phyloP scores from a whole-genome alignment of 805 yeast species.

The Wickerhamiella shivajii region DNA sequence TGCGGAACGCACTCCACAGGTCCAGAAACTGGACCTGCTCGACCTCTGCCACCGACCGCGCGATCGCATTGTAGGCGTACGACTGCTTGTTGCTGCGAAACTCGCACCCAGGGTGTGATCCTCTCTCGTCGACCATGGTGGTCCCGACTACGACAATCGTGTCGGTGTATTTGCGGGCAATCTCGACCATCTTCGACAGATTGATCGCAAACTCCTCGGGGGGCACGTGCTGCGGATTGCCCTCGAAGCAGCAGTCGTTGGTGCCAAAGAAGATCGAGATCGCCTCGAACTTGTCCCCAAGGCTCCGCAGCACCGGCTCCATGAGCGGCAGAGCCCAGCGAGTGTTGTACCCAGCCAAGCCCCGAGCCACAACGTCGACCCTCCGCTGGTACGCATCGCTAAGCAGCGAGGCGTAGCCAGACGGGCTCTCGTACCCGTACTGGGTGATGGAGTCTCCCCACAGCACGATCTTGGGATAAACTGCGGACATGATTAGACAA shows the following conservation, averaged over 20 bases:
- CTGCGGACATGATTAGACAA: too few relatives aligned
- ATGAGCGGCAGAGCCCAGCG: constrained; percentile 40
- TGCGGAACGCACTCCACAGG: constrained; percentile 32
- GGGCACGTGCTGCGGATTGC: constrained; percentile 35
- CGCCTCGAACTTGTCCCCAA: constrained; percentile 15
- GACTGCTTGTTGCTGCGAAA: constrained; percentile 35
- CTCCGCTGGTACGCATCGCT: constrained; percentile 36
- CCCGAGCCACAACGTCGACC: constrained; percentile 57
- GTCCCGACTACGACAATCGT: constrained; percentile 50
- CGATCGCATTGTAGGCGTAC: constrained; percentile 36
- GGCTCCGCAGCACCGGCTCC: constrained; percentile 27
- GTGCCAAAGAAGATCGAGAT: constrained; percentile 66
- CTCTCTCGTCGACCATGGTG: constrained; percentile 30
- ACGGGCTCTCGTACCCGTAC: constrained; percentile 29
- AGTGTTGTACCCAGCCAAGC: constrained; percentile 64
- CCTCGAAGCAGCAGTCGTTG: constrained; percentile 46
- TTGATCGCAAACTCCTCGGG: constrained; percentile 37
- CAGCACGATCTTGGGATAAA: constrained; percentile 32
- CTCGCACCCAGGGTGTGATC: constrained; percentile 26
- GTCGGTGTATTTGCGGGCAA: constrained; percentile 31
- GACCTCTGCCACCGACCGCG: constrained; percentile 32
- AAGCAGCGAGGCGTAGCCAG: constrained; percentile 37
- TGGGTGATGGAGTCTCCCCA: constrained; percentile 66
- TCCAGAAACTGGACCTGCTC: constrained; percentile 45
- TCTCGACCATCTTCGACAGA: constrained; percentile 29